Conservation (phyloP, 2,329 filamentous ascomycete genomes). For the Diaporthe velutina region DNA sequence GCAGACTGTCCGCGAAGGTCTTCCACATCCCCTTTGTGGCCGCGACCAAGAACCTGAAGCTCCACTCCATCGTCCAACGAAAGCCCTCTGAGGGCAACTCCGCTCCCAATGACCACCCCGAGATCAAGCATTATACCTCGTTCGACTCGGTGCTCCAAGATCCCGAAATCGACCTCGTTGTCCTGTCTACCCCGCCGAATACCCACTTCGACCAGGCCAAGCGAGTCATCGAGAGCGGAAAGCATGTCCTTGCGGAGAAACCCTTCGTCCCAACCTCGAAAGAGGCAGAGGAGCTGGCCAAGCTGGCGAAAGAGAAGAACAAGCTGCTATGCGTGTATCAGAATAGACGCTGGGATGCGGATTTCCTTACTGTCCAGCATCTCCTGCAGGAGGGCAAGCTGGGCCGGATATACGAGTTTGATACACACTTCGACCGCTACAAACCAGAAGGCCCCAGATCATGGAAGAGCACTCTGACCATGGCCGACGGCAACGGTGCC, state of each 20-base stretch:
- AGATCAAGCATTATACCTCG: conserved; percentile 73
- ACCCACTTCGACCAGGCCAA: conserved; percentile 77
- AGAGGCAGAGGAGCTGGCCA: conserved; percentile 75
- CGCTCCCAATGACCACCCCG: conserved; percentile 76
- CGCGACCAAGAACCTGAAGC: conserved; percentile 72
- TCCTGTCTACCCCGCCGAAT: conserved; percentile 79
- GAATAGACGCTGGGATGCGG: conserved; percentile 83
- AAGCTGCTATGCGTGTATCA: conserved; percentile 77
- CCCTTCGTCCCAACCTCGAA: conserved; percentile 81
- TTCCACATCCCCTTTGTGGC: conserved; percentile 80
- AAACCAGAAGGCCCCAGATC: conserved; percentile 68
- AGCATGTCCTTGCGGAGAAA: conserved; percentile 87
- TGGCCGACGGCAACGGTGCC: conserved; percentile 73
- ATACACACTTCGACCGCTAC: conserved; percentile 85
- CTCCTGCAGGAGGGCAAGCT: conserved; percentile 71
- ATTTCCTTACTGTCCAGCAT: conserved; percentile 78
- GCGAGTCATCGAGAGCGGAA: conserved; percentile 75
- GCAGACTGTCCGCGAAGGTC: conserved; percentile 76
- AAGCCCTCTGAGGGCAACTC: conserved; percentile 74
- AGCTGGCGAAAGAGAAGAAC: conserved; percentile 63
- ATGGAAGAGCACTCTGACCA: conserved; percentile 76
- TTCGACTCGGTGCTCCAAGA: conserved; percentile 75
- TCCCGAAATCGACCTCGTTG: conserved; percentile 74
- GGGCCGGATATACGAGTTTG: conserved; percentile 81
- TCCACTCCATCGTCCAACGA: conserved; percentile 83